Evolutionary conservation across 2,329 filamentous ascomycete genomes (phyloP).

Genomic region (Sphaerostilbella broomeana): DNA sequence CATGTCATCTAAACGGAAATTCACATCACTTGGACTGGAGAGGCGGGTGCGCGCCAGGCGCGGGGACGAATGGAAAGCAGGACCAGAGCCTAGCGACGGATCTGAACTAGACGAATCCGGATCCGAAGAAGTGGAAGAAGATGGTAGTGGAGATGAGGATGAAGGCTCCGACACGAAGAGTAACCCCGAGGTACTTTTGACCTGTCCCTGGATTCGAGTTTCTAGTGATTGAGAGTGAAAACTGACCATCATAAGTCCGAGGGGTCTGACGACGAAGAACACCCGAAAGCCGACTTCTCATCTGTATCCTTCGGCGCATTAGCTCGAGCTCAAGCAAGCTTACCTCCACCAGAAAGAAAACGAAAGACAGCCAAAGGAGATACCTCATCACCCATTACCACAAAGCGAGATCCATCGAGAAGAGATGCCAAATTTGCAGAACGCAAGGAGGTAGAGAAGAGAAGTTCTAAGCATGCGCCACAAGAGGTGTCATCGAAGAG

Average conservation of each 20-base stretch:
- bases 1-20: conserved; percentile 37
- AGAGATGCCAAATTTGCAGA: conserved; percentile 3
- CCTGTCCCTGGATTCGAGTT: too few relatives aligned
- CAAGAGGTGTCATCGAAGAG: conserved; percentile 74
- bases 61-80: conserved; percentile 38
- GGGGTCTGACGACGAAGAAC: conserved; percentile 24
- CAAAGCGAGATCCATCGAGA: neutral
- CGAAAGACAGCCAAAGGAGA: conserved; percentile 24
- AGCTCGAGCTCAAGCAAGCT: conserved; percentile 71
- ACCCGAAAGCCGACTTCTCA: conserved; percentile 39
- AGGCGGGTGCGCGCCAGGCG: conserved; percentile 38
- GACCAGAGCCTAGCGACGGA: conserved; percentile 27
- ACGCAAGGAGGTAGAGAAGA: conserved; percentile 25
- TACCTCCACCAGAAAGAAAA: conserved; percentile 35
- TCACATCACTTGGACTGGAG: conserved; percentile 30
- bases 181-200: conserved; percentile 25
- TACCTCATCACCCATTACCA: conserved; percentile 20
- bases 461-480: conserved; percentile 80
- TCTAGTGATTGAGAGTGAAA: too few relatives aligned
- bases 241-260: conserved; percentile 20
- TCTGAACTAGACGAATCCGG: conserved; percentile 25
- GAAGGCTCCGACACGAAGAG: conserved; percentile 18
- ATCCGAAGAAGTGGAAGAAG: conserved; percentile 24
- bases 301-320: conserved; percentile 84
- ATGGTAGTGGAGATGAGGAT: conserved; percentile 28